Conservation (phyloP, 1,284 basidiomycete species). For the Pholiota adiposa region DNA sequence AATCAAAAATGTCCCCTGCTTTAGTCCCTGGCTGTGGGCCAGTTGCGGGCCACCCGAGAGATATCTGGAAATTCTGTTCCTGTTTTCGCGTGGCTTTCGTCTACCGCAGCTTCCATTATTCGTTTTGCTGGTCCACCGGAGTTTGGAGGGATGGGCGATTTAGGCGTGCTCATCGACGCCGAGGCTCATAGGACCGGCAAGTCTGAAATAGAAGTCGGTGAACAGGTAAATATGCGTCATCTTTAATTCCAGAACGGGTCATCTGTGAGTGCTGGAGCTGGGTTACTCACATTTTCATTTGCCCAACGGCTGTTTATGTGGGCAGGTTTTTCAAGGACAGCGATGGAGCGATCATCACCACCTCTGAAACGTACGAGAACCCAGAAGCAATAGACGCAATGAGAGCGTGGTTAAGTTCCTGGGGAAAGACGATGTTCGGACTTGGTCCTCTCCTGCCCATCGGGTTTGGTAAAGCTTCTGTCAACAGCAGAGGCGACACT, state of each 20-base stretch:
- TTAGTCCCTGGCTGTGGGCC: slow-evolving; percentile 9
- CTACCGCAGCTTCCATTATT: slow-evolving; percentile 6
- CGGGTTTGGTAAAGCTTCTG: not conserved
- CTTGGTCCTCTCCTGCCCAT: slow-evolving; percentile 19
- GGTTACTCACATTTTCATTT: no score
- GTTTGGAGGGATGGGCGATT: slow-evolving; percentile 14
- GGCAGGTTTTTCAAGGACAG: slow-evolving; percentile 7
- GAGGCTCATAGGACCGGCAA: no score
- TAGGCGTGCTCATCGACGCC: not conserved
- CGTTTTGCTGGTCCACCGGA: slow-evolving; percentile 11
- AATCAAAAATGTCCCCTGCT: not conserved
- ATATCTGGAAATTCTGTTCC: slow-evolving; percentile 14
- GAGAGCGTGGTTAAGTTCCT: slow-evolving; percentile 10
- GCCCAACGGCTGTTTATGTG: no score
- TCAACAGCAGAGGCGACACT: slow-evolving; percentile 2
- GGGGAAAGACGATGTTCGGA: slow-evolving; percentile 7
- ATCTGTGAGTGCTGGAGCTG: not conserved
- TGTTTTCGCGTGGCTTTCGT: slow-evolving; percentile 11
- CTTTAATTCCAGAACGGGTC: not conserved
- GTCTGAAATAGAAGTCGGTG: not conserved
- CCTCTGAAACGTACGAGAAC: slow-evolving; percentile 6
- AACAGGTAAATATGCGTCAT: not conserved
- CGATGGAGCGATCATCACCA: slow-evolving; percentile 8
- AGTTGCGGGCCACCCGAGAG: slow-evolving; percentile 9
- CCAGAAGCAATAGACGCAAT: slow-evolving; percentile 6